Percentiles rank a stretch among this genome's conserved stretches.
These are phyloP conservation scores for Hymenoscyphus fraxineus DNA, from an alignment of 2,329 filamentous ascomycete species.

Conservation along the genomic window DNA sequence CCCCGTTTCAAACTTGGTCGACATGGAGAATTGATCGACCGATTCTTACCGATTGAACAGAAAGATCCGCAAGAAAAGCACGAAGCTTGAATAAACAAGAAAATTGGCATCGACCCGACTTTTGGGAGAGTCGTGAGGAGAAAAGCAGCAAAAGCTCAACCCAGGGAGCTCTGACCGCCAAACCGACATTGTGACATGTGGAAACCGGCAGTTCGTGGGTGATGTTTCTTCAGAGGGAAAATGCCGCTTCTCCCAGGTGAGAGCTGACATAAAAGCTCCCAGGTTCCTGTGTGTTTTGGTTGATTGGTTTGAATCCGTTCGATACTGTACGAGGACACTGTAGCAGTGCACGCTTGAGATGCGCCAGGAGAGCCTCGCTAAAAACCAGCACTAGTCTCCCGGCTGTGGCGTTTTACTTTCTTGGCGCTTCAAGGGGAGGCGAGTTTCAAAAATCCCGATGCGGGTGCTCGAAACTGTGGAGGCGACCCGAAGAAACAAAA, in stretches of 20 bases:
- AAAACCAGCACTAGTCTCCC: not conserved
- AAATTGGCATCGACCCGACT: not conserved
- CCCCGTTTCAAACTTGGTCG: not conserved
- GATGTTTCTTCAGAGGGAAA: not conserved
- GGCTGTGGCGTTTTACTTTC: constrained; percentile 1
- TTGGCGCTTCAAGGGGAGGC: not conserved
- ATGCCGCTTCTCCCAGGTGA: not conserved
- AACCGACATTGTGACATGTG: not conserved
- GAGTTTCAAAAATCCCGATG: not conserved
- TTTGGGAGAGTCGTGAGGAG: not conserved
- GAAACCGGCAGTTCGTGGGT: not conserved
- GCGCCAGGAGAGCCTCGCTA: not conserved
- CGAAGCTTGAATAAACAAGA: not conserved
- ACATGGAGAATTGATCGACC: not conserved
- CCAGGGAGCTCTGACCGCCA: not conserved
- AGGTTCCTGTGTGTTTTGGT: not conserved
- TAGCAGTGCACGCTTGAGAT: not conserved
- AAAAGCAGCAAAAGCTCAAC: not conserved
- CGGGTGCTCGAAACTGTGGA: not conserved
- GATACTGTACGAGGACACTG: not conserved
- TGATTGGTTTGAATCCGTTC: not conserved
- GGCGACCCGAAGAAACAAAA: not conserved
- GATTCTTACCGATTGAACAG: not conserved
- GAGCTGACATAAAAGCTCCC: not conserved
- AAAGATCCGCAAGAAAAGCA: not conserved